Evolutionary conservation across 2,329 filamentous ascomycete species (phyloP), one percentile per base, ranked within the genome.

Genomic region (Neobulgaria alba): DNA sequence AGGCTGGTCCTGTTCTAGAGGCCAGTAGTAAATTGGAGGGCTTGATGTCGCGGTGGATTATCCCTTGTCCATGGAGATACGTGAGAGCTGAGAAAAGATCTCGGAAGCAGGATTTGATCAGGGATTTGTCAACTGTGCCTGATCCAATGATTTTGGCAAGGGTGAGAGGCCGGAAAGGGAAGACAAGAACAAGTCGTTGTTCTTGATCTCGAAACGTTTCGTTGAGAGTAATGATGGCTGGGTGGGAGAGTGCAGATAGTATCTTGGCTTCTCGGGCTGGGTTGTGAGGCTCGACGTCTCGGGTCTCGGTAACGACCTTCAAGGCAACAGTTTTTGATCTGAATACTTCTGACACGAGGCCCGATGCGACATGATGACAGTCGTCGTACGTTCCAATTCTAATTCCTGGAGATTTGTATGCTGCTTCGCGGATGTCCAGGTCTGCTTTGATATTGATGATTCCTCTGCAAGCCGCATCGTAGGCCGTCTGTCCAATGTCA

Each of bases 31-130:
- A 73, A 39, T 95, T 94, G 0, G 87, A 88, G 1, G 92, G 92
- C 57, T 98, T 98, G 58, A 98, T 68, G 57, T 98, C 92, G 42
- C 92, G 80, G 60, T 98, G 92, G 40, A 98, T 82, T 43, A 98
- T 88, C 5, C 78, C 82, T 17, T 77, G 65, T 5, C 61, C 52
- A 59, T 98, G 92, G 2, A 95, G 68, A 52, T 84, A 72, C 2
- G 65, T 65, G 2, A 98, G 71, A 3, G 77, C 89, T 3, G 64
- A 61, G 57, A 95, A 83, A 5, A 92, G 57, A 51, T 89, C 79
- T 9, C 43, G 64, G 63, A 71, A 92, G 60, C 68, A 76, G 16
- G 57, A 52, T 15, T 59, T 57, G 5, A 42, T 48, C 10, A 50
- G 14, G 3, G 48, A 44, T 1, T 64, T 39, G 10, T 71, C 46